Evolutionary conservation across 176 grass and related monocot species (phyloP).

Genomic region (Eragrostis nindensis): DNA sequence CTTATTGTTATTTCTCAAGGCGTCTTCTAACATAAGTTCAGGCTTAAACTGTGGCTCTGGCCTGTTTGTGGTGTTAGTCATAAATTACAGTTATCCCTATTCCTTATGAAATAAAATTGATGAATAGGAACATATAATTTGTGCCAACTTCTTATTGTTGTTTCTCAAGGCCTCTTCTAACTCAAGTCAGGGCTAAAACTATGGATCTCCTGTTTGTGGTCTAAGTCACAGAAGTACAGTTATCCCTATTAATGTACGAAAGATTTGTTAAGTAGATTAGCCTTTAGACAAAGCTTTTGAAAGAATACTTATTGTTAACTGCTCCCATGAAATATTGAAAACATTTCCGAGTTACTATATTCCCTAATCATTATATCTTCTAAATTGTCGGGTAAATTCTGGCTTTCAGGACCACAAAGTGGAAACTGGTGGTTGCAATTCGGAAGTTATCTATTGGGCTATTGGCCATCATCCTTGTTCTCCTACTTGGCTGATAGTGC

Average conservation of each 20-base stretch:
- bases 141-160: too few relatives aligned
- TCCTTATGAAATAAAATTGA: background rate
- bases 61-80: constrained; percentile 29
- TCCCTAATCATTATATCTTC: constrained; percentile 18
- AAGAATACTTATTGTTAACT: too few relatives aligned
- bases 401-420: constrained; percentile 49
- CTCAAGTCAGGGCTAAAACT: too few relatives aligned
- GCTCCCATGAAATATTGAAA: too few relatives aligned
- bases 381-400: background rate
- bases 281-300: too few relatives aligned
- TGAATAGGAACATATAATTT: too few relatives aligned
- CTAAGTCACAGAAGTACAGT: too few relatives aligned
- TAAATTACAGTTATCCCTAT: constrained; percentile 32
- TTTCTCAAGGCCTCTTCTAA: too few relatives aligned
- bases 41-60: constrained; percentile 41
- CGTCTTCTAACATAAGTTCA: constrained; percentile 30
- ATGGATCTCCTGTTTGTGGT: too few relatives aligned
- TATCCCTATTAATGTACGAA: background rate
- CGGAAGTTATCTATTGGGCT: constrained; percentile 69
- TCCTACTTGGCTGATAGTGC: constrained; percentile 68
- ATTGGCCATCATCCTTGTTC: constrained; percentile 87
- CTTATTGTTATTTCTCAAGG: constrained; percentile 53
- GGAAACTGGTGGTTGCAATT: constrained; percentile 65
- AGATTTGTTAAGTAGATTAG: too few relatives aligned
- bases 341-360: too few relatives aligned